Evolutionary conservation across 495 filamentous ascomycete species (phyloP), one percentile per base, ranked within the genome.

Genomic region (Xylaria palmicola): DNA sequence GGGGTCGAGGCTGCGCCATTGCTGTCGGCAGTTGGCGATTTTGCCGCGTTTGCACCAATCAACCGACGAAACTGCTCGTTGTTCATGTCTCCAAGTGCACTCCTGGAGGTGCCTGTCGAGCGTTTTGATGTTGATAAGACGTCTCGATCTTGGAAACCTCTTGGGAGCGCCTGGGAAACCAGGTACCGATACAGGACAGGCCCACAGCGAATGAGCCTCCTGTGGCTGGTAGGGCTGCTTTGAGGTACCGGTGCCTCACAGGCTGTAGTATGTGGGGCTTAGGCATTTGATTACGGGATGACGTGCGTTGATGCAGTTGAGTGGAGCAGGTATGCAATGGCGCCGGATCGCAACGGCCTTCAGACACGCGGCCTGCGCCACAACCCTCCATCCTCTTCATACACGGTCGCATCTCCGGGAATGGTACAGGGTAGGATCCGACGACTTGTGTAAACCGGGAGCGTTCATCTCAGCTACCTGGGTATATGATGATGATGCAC

Each of bases 51-150:
- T 20, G 74, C 82, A 40, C 86, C 76, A 8, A 98, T 70, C n/a
- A 98, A 85, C 56, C 89, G 87, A 50, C 94, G 92, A 71, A 98
- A 98, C 71, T 98, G 91, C 17, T 90, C 83, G 83, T 98, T 97
- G 72, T 98, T 96, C 94, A 98, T 98, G 27, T 49, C 65, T 37
- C 56, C 39, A 41, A 30, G 4, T 26, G 50, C 29, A 37, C 3
- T 36, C 24, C n/a, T n/a, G n/a, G n/a, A n/a, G n/a, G n/a, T n/a
- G n/a, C n/a, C n/a, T n/a, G n/a, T n/a, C n/a, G n/a, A n/a, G n/a
- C n/a, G n/a, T n/a, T n/a, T n/a, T n/a, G n/a, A n/a, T n/a, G n/a
- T n/a, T n/a, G n/a, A n/a, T n/a, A n/a, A n/a, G n/a, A n/a, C n/a
- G n/a, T n/a, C n/a, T n/a, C n/a, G n/a, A n/a, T n/a, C n/a, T n/a